These are phyloP conservation scores for Rhodotorula sp. DNA, from an alignment of 1,284 basidiomycete species.

Conservation along the genomic window DNA sequence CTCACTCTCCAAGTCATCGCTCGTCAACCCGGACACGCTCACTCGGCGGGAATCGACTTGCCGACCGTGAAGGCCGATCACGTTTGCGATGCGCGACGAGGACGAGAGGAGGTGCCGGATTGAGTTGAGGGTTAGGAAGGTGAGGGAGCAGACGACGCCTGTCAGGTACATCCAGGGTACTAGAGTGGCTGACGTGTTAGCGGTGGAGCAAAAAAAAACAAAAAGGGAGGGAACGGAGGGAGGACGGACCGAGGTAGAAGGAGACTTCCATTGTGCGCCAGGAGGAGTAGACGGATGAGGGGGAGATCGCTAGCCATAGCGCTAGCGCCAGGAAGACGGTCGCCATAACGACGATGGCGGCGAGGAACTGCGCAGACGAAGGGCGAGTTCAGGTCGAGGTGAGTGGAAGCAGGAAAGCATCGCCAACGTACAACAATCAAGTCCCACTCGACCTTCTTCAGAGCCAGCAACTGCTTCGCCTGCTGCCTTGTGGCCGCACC, in stretches of 20 bases:
- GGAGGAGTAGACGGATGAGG: background rate
- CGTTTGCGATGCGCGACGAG: background rate
- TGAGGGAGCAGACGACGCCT: slow-evolving; percentile 4
- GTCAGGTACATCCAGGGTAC: slow-evolving; percentile 23
- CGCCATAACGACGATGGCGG: slow-evolving; percentile 13
- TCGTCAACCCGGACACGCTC: slow-evolving; percentile 6
- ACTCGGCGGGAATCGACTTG: background rate
- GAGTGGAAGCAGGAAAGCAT: background rate
- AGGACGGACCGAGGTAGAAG: slow-evolving; percentile 5
- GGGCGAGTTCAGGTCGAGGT: background rate
- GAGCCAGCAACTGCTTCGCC: slow-evolving; percentile 24
- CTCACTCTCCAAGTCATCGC: slow-evolving; percentile 2
- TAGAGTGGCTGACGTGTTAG: too few relatives aligned
- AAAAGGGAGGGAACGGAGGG: too few relatives aligned
- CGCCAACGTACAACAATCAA: slow-evolving; percentile 8
- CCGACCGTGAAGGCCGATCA: background rate
- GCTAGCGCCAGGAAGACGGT: slow-evolving; percentile 5
- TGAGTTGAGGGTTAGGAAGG: slow-evolving; percentile 20
- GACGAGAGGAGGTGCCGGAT: slow-evolving; percentile 1
- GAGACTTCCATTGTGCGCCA: slow-evolving; percentile 15
- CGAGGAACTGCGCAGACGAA: slow-evolving; percentile 6
- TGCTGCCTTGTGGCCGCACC: slow-evolving; percentile 9
- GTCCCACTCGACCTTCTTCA: slow-evolving; percentile 21
- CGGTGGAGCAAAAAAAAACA: too few relatives aligned
- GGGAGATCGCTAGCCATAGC: slow-evolving; percentile 12